Evolutionary conservation across 2,329 filamentous ascomycete genomes (phyloP), one percentile per base, ranked within the genome.

Genomic region (Ramichloridium luteum): DNA sequence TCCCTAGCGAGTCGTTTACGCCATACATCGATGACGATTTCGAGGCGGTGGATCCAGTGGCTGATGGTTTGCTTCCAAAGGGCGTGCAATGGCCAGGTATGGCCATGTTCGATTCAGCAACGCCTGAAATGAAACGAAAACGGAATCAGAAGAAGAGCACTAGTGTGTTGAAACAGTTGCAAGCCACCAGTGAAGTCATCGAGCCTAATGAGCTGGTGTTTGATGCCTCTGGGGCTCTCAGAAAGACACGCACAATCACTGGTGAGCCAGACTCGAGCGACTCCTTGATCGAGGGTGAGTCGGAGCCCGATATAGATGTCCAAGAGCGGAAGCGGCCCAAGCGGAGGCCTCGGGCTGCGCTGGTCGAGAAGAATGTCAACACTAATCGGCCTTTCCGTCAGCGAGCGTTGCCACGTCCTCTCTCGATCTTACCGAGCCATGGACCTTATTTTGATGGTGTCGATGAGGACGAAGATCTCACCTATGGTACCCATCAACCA

Each of bases 81-180:
- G 80, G 80, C 2, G 61, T 77, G n/a, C 62, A 73, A 28, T 84
- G 76, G 67, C 76, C 77, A 3, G 81, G 81, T 12, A 86, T 86
- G 80, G 70, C 72, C 32, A 67, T 83, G n/a, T 85, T 86, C 50
- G 81, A 88, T 54, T 74, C 81, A 32, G 81, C 81, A 4, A 80
- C 77, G 4, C 68, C 74, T 11, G 72, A 78, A 38, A 78, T 80
- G 66, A 77, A 74, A 45, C 69, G 76, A 27, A 81, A 74, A 58
- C 67, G 81, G 31, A 86, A 86, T 50, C 81, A 88, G 56, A 74
- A 78, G 46, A 88, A 88, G 54, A 72, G 77, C 32, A 67, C 64
- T n/a, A 76, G 73, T 1, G 74, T 83, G n/a, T 59, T 84, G 13
- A 64, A 71, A 34, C 69, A 71, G 36, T 74, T 88, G 55, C 67